phyloP scores from a whole-genome alignment of 495 filamentous ascomycete species.

The Hypoxylon trugodes region DNA sequence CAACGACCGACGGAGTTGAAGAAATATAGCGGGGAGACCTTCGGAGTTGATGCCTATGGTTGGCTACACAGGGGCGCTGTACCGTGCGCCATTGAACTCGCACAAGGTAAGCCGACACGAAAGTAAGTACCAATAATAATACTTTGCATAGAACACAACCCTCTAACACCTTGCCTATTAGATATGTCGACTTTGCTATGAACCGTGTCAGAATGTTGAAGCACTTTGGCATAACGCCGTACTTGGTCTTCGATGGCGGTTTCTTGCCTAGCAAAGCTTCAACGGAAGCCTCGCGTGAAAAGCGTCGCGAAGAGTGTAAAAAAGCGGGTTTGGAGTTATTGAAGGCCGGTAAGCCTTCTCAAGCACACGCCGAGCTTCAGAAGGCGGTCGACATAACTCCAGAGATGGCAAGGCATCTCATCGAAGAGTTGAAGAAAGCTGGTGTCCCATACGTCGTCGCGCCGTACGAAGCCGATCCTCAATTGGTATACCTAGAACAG shows the following conservation, averaged over 20 bases:
- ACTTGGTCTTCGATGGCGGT: conserved; percentile 95
- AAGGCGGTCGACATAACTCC: conserved; percentile 97
- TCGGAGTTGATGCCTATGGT: conserved; percentile 95
- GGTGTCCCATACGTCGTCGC: conserved; percentile 90
- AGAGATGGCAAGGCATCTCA: conserved; percentile 90
- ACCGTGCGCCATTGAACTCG: conserved; percentile 90
- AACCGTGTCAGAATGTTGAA: conserved; percentile 90
- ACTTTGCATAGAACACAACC: background rate
- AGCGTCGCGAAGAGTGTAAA: conserved; percentile 76
- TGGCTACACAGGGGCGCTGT: conserved; percentile 97
- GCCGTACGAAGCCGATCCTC: conserved; percentile 97
- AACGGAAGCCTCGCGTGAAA: conserved; percentile 79
- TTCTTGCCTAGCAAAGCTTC: conserved; percentile 92
- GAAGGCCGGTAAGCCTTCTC: conserved; percentile 76
- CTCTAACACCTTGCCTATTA: conserved; percentile 43
- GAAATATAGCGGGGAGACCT: conserved; percentile 85
- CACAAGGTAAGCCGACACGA: conserved; percentile 82
- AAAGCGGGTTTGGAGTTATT: conserved; percentile 79
- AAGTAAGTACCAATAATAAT: conserved; percentile 64
- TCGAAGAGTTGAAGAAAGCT: conserved; percentile 85
- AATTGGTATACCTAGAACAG: conserved; percentile 91
- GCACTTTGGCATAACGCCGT: conserved; percentile 91
- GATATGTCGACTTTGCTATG: conserved; percentile 92
- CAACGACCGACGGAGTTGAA: conserved; percentile 87
- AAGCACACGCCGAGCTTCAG: conserved; percentile 87